A percentile compares a stretch with the other conserved stretches of the same genome.
Evolutionary conservation across 495 filamentous ascomycete genomes (phyloP).

Genomic region (Penicillium taxi): DNA sequence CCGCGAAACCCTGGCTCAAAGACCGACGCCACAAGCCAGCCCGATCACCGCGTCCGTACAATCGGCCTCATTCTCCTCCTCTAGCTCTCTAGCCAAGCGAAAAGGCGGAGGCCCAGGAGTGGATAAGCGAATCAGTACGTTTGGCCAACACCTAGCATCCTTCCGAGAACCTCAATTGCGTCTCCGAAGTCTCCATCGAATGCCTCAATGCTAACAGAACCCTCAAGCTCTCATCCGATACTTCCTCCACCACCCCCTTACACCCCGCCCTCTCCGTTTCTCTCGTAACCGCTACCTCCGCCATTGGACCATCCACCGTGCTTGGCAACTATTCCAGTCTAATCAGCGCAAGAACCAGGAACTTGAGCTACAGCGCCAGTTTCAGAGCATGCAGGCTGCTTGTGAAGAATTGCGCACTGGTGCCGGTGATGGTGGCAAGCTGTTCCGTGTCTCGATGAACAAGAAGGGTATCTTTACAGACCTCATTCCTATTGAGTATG

Average conservation of each 20-base stretch:
- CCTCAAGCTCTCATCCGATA: slow-evolving; percentile 53
- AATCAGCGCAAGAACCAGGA: slow-evolving; percentile 52
- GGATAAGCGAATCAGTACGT: slow-evolving; percentile 46
- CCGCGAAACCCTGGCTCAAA: slow-evolving; percentile 21
- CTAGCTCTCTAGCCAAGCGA: slow-evolving; percentile 29
- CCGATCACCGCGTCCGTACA: slow-evolving; percentile 25
- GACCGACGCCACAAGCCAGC: slow-evolving; percentile 19
- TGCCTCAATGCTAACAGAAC: slow-evolving; percentile 3
- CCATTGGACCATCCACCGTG: slow-evolving; percentile 99
- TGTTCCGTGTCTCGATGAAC: slow-evolving; percentile 78
- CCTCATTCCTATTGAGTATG: slow-evolving; percentile 80
- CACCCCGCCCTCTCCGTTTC: slow-evolving; percentile 75
- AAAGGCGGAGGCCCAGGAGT: slow-evolving; percentile 14
- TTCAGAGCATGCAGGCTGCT: slow-evolving; percentile 69
- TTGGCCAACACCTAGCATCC: slow-evolving; percentile 4
- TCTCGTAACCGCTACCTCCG: slow-evolving; percentile 80
- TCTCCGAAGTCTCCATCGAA: slow-evolving; percentile 3
- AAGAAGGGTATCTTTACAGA: slow-evolving; percentile 67
- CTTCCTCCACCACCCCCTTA: slow-evolving; percentile 55
- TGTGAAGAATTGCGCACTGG: slow-evolving; percentile 73
- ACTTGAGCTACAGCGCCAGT: slow-evolving; percentile 60
- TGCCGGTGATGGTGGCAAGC: slow-evolving; percentile 62
- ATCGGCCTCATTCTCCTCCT: slow-evolving; percentile 38
- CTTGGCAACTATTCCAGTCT: slow-evolving; percentile 68
- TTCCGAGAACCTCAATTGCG: background rate